Base-by-base conservation (phyloP, 164 flowering plant genomes). In the Magnolia sinica region DNA sequence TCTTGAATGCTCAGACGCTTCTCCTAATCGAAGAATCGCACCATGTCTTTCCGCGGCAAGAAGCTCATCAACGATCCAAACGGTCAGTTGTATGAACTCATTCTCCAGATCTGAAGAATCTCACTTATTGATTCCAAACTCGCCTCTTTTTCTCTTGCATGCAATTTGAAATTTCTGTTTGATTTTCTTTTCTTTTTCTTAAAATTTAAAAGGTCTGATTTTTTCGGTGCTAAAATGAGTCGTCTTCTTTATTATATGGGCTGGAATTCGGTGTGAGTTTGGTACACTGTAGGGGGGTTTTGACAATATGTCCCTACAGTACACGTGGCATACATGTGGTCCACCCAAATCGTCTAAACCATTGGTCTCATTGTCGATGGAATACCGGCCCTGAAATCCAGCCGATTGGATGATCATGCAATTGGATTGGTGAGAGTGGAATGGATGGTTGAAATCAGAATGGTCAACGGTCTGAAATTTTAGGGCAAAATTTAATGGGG, bases 41-140 rank as follows among this genome's bases (percentile, higher is more conserved):
- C 5, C 14, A 91, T 92, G 98, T 87, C 90, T 67, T 89, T 78
- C 75, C 89, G 81, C 27, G 87, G 79, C 31, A 92, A 91, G 88
- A 94, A 94, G 78, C 90, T 92, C 80, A 91, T 94, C 86, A 89
- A 88, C 84, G 81, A 92, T 75, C 97, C 97, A 16, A 84, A 88
- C 50, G 91, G 98, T 94, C 68, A 27, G 82, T 13, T 18, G 23
- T 61, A 37, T 70, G 11, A 31, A 65, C 19, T 61, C 9, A 10
- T 50, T 65, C 37, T 20, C 59, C 49, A 61, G 31, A 27, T 74
- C 59, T 18, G 55, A 58, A 23, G 4, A 31, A 49, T 65, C 22
- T 50, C 45, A 23, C 2, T n/a, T 3, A 52, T 49, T 49, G 65
- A 18, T 22, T 19, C 16, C 45, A n/a, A 64, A 55, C 52, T 51